These are phyloP conservation scores for Aspergillus funiculosus DNA, from an alignment of 495 filamentous ascomycete genomes.

Conservation along the genomic window DNA sequence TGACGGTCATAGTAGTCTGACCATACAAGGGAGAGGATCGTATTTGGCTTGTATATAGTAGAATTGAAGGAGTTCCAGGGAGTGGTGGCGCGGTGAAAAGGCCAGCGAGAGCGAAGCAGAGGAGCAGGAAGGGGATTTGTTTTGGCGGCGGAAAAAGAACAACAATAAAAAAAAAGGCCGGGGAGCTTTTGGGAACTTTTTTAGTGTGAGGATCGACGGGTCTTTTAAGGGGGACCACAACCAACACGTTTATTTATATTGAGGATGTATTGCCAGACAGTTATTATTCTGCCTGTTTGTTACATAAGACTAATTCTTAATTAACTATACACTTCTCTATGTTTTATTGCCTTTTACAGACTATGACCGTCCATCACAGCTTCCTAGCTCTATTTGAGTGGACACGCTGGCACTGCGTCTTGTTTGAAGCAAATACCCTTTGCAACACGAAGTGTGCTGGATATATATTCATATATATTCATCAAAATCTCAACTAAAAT, in stretches of 20 bases:
- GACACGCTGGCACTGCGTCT: too few relatives aligned
- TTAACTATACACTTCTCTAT: too few relatives aligned
- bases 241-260: not conserved
- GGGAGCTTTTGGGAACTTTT: slow-evolving; percentile 11
- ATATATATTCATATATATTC: too few relatives aligned
- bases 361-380: too few relatives aligned
- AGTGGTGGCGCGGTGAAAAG: slow-evolving; percentile 14
- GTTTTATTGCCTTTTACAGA: too few relatives aligned
- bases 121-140: slow-evolving; percentile 8
- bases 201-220: slow-evolving; percentile 5
- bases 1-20: slow-evolving; percentile 36
- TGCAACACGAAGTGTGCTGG: too few relatives aligned
- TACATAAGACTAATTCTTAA: not conserved
- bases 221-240: slow-evolving; percentile 5
- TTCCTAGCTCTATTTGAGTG: too few relatives aligned
- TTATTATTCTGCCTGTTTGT: not conserved
- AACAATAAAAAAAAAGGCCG: slow-evolving; percentile 11
- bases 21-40: slow-evolving; percentile 19
- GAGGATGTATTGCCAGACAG: too few relatives aligned
- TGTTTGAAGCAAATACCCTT: too few relatives aligned
- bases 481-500: too few relatives aligned
- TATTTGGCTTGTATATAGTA: not conserved
- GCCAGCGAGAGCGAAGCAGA: slow-evolving; percentile 10
- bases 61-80: not conserved
- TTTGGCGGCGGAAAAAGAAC: slow-evolving; percentile 9